Conservation (phyloP, 2,329 filamentous ascomycete genomes). For the Penicillium sp. region DNA sequence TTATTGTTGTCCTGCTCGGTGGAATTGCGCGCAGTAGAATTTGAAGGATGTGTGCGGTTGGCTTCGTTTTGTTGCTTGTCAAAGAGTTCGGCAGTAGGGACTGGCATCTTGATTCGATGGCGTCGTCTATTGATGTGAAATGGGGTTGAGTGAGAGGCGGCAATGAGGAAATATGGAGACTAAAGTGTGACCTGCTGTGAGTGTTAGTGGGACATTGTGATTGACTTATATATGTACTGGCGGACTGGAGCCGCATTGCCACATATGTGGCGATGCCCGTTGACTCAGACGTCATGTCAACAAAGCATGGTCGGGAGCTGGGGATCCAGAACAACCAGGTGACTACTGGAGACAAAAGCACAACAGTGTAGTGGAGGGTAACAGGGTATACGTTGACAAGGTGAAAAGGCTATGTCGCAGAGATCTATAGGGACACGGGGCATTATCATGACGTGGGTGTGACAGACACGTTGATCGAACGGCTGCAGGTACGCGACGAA, state of each 20-base stretch:
- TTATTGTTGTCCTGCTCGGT: constrained; percentile 5
- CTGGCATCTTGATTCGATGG: constrained; percentile 17
- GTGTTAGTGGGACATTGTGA: neutral
- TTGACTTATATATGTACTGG: neutral
- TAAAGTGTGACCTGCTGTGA: neutral
- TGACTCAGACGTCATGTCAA: constrained; percentile 5
- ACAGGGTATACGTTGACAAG: too few relatives aligned
- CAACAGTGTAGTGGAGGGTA: too few relatives aligned
- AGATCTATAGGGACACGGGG: too few relatives aligned
- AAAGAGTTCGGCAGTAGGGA: constrained; percentile 21
- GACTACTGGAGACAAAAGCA: too few relatives aligned
- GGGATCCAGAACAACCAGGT: too few relatives aligned
- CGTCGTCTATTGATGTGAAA: neutral
- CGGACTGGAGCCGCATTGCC: neutral
- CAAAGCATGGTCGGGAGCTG: neutral
- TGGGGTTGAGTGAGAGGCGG: neutral
- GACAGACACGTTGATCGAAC: too few relatives aligned
- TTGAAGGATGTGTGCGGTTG: constrained; percentile 10
- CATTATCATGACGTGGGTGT: too few relatives aligned
- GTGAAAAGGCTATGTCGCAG: too few relatives aligned
- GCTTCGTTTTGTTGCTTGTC: constrained; percentile 18
- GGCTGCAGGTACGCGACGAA: too few relatives aligned
- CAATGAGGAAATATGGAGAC: neutral
- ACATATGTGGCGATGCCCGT: constrained; percentile 6
- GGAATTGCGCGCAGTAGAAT: neutral